phyloP scores from a whole-genome alignment of 2,329 filamentous ascomycete genomes.

The Zymoseptoria ardabiliae region DNA sequence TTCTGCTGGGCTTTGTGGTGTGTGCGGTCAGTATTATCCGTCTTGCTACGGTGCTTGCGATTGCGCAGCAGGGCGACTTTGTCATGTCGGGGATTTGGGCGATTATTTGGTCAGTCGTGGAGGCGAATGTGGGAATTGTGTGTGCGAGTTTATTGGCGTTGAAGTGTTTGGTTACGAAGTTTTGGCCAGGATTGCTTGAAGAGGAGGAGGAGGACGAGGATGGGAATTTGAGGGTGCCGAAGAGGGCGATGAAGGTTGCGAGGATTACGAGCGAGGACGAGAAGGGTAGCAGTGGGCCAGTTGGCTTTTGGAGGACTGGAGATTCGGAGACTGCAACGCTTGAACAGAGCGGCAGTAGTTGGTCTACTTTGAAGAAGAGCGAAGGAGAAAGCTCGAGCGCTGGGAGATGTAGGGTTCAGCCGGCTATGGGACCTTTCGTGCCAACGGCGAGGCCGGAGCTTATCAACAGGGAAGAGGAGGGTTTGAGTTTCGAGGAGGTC shows the following conservation, averaged over 20 bases:
- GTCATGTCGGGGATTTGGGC: constrained; percentile 33
- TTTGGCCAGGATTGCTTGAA: constrained; percentile 29
- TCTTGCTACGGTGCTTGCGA: constrained; percentile 17
- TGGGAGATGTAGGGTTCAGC: not conserved
- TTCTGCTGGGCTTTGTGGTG: constrained; percentile 36
- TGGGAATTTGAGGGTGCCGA: constrained; percentile 1
- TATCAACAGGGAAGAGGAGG: not conserved
- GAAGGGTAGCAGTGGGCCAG: not conserved
- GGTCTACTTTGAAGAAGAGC: not conserved
- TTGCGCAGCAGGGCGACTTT: constrained; percentile 16
- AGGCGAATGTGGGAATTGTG: constrained; percentile 39
- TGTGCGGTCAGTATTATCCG: constrained; percentile 22
- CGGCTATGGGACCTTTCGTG: not conserved
- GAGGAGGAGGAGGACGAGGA: constrained; percentile 5
- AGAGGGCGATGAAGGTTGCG: constrained; percentile 15
- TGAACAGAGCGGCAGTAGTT: not conserved
- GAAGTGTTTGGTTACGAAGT: constrained; percentile 33
- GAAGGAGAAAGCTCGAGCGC: not conserved
- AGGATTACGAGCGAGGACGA: not conserved
- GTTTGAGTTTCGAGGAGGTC: not conserved
- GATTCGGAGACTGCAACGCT: constrained; percentile 3
- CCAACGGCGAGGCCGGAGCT: too few species aligned
- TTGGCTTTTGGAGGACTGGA: not conserved
- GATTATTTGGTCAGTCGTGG: constrained; percentile 35
- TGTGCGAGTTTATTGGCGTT: constrained; percentile 39